Conservation (phyloP, 495 filamentous ascomycete species). For the Talaromyces adpressus region DNA sequence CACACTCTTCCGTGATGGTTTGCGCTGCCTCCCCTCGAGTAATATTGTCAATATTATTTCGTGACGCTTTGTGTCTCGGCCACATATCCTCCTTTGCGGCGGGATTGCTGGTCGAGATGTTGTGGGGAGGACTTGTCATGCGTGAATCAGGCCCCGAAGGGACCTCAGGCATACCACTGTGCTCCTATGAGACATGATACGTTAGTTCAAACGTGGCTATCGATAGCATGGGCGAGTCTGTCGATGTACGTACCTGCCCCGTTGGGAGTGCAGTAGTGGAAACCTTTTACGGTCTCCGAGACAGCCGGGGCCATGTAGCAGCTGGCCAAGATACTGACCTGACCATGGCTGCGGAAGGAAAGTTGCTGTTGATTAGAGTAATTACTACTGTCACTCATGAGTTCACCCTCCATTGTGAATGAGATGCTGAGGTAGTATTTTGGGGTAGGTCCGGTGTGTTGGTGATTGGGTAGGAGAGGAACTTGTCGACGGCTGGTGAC, state of each 20-base stretch:
- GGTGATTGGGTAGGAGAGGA: neutral
- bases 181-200: slow-evolving; percentile 49
- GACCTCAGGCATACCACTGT: slow-evolving; percentile 97
- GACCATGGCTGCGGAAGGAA: slow-evolving; percentile 36
- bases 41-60: slow-evolving; percentile 36
- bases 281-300: slow-evolving; percentile 59
- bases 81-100: slow-evolving; percentile 43
- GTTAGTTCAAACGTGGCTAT: neutral
- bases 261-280: slow-evolving; percentile 92
- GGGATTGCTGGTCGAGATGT: slow-evolving; percentile 53
- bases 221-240: neutral
- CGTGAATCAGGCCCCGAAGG: slow-evolving; percentile 70
- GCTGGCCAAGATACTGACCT: slow-evolving; percentile 70
- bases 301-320: slow-evolving; percentile 63
- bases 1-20: slow-evolving; percentile 97
- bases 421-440: neutral
- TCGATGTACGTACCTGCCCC: slow-evolving; percentile 52
- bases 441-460: neutral
- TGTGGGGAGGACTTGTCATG: slow-evolving; percentile 76
- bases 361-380: slow-evolving; percentile 46
- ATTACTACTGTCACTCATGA: slow-evolving; percentile 63
- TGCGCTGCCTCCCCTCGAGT: slow-evolving; percentile 76
- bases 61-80: slow-evolving; percentile 22
- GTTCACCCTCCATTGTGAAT: slow-evolving; percentile 47
- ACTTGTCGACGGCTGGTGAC: neutral